Conservation (phyloP, 805 yeast species). For the Candida jianshihensis region DNA sequence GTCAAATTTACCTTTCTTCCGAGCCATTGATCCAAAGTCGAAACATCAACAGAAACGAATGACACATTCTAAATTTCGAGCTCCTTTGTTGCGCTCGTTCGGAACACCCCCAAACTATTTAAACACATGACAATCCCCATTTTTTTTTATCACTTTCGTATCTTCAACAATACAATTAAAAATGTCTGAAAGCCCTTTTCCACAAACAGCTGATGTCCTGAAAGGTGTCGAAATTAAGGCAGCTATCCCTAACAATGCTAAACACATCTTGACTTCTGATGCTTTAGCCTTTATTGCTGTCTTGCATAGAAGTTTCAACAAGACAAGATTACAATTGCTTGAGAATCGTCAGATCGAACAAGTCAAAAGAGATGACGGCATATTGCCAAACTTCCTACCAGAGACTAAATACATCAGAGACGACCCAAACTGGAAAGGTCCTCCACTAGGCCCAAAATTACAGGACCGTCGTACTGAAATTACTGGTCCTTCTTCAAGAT, state of each 20-base stretch:
- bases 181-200: slow-evolving; percentile 20
- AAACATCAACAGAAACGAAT: no score
- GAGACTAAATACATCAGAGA: slow-evolving; percentile 67
- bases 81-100: no score
- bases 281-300: slow-evolving; percentile 67
- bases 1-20: no score
- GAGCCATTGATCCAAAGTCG: no score
- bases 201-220: slow-evolving; percentile 23
- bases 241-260: slow-evolving; percentile 30
- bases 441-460: slow-evolving; percentile 64
- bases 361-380: slow-evolving; percentile 53
- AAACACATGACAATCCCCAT: no score
- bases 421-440: slow-evolving; percentile 72
- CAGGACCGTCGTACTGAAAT: slow-evolving; percentile 73
- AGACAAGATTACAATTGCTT: slow-evolving; percentile 49
- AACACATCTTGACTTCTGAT: slow-evolving; percentile 32
- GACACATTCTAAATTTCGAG: no score
- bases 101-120: no score
- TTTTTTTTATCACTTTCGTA: not conserved
- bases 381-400: slow-evolving; percentile 53
- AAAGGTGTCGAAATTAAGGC: slow-evolving; percentile 32
- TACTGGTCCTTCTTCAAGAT: slow-evolving; percentile 81
- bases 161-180: not conserved
- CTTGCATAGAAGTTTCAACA: slow-evolving; percentile 67
- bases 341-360: slow-evolving; percentile 58